Evolutionary conservation across 768 basidiomycete genomes (phyloP), one percentile per base, ranked within the genome.

Genomic region (Cystofilobasidium ferigula): DNA sequence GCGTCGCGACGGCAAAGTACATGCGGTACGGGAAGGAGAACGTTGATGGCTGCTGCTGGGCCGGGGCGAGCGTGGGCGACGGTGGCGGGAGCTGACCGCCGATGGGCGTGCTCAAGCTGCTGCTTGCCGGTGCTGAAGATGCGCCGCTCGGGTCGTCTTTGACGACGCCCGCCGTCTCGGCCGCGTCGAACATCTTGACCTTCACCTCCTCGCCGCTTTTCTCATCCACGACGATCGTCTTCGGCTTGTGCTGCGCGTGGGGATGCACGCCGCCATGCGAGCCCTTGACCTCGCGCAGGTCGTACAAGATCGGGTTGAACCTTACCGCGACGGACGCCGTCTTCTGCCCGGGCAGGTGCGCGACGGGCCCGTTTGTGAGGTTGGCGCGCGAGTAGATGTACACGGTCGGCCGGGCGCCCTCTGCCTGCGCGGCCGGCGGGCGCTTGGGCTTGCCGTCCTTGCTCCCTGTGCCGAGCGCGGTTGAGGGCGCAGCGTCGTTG

Each of bases 331-430:
- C 86, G 71, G 88, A 91, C 0, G 94, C 86, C 71, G 94, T 95
- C 77, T 91, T 90, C 79, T 97, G 89, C 1, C 95, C 95, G 3
- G 95, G 93, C 6, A 98, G 79, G 73, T 93, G 92, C 18, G 92
- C 95, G 64, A 98, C 84, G 0, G 95, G 94, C 0, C 90, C 87
- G 48, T 89, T 80, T 0, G 90, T 85, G 75, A 99, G 89, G 77
- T 95, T 98, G 47, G 89, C 89, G 36, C 95, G 83, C 10, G 92
- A 88, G 77, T 98, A 98, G 71, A 99, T 89, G 78, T 89, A 97
- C 34, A 98, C 94, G 3, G 79, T 79, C 13, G 79, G 78, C 67
- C 83, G 84, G 5, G 85, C 80, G 12, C 45, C 60, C 0, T 78
- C 59, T 72, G 68, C 12, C 69, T 61, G 38, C 62, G 57, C 61